These are phyloP conservation scores for Torulaspora franciscae DNA, from an alignment of 805 yeast species.

Conservation along the genomic window DNA sequence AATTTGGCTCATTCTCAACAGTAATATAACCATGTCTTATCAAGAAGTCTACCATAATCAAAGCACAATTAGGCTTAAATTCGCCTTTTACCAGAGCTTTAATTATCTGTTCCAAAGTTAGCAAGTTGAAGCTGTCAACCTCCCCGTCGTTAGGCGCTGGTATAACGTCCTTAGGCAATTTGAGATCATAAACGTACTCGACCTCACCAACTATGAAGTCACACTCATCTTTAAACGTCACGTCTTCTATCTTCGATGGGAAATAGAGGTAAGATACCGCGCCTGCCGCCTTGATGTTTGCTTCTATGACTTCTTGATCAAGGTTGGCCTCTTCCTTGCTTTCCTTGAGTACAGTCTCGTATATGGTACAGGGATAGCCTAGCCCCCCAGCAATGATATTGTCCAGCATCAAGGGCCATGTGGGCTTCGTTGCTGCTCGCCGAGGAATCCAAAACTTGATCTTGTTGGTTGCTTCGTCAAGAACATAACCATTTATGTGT, in stretches of 20 bases:
- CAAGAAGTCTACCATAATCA: conserved; percentile 74
- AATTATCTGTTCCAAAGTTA: conserved; percentile 55
- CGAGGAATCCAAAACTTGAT: conserved; percentile 78
- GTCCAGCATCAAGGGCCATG: conserved; percentile 88
- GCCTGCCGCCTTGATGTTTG: conserved; percentile 51
- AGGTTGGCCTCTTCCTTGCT: conserved; percentile 89
- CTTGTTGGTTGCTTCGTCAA: conserved; percentile 41
- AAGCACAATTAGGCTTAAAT: conserved; percentile 88
- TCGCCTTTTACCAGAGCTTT: conserved; percentile 47
- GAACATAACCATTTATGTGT: conserved; percentile 76
- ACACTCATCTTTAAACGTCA: conserved; percentile 38
- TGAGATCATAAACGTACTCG: conserved; percentile 72
- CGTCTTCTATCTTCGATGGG: conserved; percentile 20
- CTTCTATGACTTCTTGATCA: conserved; percentile 44
- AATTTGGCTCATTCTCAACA: conserved; percentile 61
- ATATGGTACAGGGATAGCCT: conserved; percentile 69
- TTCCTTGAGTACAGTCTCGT: conserved; percentile 80
- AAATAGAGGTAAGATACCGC: conserved; percentile 60
- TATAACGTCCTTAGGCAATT: conserved; percentile 42
- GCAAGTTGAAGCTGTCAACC: conserved; percentile 63
- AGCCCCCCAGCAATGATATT: conserved; percentile 95
- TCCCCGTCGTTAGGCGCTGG: conserved; percentile 71
- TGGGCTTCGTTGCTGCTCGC: conserved; percentile 69
- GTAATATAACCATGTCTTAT: conserved; percentile 77
- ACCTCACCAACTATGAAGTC: conserved; percentile 85